Percentiles rank a stretch among this genome's conserved stretches.
Evolutionary conservation across 169 alveolate species (phyloP).

Genomic region (Cryptosporidium felis): DNA sequence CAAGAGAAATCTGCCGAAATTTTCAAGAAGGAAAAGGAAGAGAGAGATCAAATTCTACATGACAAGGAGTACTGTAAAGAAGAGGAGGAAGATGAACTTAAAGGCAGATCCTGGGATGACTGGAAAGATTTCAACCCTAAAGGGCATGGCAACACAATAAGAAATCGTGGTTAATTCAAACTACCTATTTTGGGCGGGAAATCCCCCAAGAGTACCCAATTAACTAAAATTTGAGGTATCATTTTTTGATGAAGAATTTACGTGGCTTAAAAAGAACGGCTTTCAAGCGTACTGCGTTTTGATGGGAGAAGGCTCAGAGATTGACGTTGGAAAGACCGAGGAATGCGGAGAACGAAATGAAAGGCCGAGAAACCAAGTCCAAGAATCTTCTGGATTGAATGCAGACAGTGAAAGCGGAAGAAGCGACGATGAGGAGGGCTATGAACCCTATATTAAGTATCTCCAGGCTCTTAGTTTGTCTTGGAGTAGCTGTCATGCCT

Average conservation of each 20-base stretch:
- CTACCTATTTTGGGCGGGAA: too few relatives aligned
- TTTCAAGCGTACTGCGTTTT: too few relatives aligned
- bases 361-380: too few relatives aligned
- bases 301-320: too few relatives aligned
- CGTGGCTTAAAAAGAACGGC: too few relatives aligned
- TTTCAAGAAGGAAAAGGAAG: constrained; percentile 10
- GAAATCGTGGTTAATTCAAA: constrained; percentile 66
- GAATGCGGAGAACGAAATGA: too few relatives aligned
- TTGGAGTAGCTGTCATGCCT: constrained; percentile 87
- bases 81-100: constrained; percentile 76
- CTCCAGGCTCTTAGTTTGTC: constrained; percentile 59
- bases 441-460: constrained; percentile 66
- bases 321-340: too few relatives aligned
- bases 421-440: constrained; percentile 55
- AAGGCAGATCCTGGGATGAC: constrained; percentile 79
- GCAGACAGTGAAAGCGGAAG: not conserved
- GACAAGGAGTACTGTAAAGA: constrained; percentile 56
- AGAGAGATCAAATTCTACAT: not conserved
- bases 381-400: not conserved
- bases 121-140: constrained; percentile 80
- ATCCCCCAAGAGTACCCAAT: too few relatives aligned
- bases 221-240: too few relatives aligned
- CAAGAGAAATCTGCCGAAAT: constrained; percentile 23
- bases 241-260: too few relatives aligned
- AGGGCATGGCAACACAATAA: constrained; percentile 78